These are phyloP conservation scores for Ogataea kodamae DNA, from an alignment of 805 yeast genomes.

Conservation along the genomic window DNA sequence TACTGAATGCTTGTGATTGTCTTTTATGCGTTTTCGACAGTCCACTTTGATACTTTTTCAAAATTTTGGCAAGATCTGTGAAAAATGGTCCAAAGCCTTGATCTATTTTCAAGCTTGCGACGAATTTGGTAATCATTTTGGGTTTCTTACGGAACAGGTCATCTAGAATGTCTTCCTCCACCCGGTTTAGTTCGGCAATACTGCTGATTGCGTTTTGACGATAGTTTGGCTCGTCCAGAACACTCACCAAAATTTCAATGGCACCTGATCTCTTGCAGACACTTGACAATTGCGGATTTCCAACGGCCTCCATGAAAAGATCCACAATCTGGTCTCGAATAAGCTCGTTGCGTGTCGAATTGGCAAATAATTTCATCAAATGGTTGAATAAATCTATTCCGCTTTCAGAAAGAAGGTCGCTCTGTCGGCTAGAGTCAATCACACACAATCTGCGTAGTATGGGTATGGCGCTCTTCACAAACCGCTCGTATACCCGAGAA, in stretches of 20 bases:
- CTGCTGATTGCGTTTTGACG: conserved; percentile 10
- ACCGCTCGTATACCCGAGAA: conserved; percentile 12
- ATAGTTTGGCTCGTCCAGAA: conserved; percentile 14
- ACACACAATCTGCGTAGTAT: conserved; percentile 14
- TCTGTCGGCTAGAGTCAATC: conserved; percentile 14
- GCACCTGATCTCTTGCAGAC: conserved; percentile 15
- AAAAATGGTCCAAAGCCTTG: conserved; percentile 12
- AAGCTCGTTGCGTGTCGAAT: conserved; percentile 5
- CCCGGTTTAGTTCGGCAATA: conserved; percentile 10
- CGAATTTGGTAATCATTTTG: conserved; percentile 12
- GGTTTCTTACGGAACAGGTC: conserved; percentile 14
- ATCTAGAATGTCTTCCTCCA: conserved; percentile 17
- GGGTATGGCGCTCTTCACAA: conserved; percentile 16
- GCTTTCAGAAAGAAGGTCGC: conserved; percentile 16
- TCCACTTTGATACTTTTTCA: conserved; percentile 6
- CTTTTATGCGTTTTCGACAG: conserved; percentile 5
- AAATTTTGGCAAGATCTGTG: conserved; percentile 10
- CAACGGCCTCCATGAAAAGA: conserved; percentile 17
- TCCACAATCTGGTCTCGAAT: conserved; percentile 11
- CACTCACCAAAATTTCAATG: conserved; percentile 16
- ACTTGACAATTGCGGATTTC: conserved; percentile 9
- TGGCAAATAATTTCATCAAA: conserved; percentile 8
- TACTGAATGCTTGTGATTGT: conserved; percentile 10
- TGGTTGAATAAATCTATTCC: conserved; percentile 15
- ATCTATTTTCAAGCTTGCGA: conserved; percentile 13